Evolutionary conservation across 192 early-diverging fungal genomes (phyloP).

Genomic region (Linnemannia schmuckeri): DNA sequence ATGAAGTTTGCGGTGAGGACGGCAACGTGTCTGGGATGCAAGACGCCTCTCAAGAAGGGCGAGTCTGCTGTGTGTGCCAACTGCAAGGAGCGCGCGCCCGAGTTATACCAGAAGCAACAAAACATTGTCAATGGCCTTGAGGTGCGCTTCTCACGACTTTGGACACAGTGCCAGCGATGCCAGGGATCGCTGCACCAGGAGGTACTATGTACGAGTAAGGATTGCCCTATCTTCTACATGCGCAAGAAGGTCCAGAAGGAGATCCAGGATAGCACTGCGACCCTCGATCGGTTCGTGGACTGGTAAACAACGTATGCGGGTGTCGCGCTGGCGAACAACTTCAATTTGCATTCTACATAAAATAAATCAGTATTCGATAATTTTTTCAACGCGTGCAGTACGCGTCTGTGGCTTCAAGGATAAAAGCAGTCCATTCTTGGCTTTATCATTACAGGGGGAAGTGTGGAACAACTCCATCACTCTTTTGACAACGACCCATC

Average conservation of each 20-base stretch:
- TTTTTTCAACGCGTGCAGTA: not conserved
- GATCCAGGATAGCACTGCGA: slow-evolving; percentile 76
- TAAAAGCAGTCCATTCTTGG: slow-evolving; percentile 3
- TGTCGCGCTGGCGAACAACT: not conserved
- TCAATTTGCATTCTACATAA: not conserved
- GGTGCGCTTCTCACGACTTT: slow-evolving; percentile 85
- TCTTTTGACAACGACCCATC: not conserved
- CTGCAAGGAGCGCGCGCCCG: slow-evolving; percentile 77
- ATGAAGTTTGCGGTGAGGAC: slow-evolving; percentile 96
- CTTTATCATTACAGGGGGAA: not conserved
- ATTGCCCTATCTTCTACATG: slow-evolving; percentile 99
- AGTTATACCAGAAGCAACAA: slow-evolving; percentile 85
- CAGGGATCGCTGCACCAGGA: slow-evolving; percentile 95
- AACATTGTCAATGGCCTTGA: slow-evolving; percentile 79
- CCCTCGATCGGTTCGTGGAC: slow-evolving; percentile 79
- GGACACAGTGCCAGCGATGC: slow-evolving; percentile 99
- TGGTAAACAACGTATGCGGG: slow-evolving; percentile 5
- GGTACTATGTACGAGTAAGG: slow-evolving; percentile 93
- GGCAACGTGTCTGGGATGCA: slow-evolving; percentile 94
- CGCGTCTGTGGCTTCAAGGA: not conserved
- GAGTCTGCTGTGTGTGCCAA: slow-evolving; percentile 85
- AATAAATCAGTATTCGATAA: not conserved
- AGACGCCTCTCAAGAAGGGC: slow-evolving; percentile 80
- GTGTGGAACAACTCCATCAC: not conserved
- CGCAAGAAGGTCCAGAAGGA: slow-evolving; percentile 97